These are phyloP conservation scores for Pseudopyricularia cyperi DNA, from an alignment of 2,329 filamentous ascomycete genomes.

Conservation along the genomic window DNA sequence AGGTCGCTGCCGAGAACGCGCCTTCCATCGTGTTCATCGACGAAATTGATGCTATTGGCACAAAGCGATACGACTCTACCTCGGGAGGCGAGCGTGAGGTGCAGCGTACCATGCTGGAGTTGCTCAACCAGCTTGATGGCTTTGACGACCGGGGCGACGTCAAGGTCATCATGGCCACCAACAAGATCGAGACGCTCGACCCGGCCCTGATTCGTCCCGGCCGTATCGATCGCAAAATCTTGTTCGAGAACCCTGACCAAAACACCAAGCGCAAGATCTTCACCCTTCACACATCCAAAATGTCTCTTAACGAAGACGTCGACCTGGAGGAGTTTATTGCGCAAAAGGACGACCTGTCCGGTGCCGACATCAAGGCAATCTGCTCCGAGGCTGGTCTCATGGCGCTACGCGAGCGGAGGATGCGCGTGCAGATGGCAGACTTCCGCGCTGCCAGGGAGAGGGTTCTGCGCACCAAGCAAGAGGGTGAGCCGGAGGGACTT, in stretches of 20 bases:
- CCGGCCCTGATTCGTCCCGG: conserved; percentile 92
- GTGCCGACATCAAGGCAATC: conserved; percentile 97
- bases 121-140: conserved; percentile 95
- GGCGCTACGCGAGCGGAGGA: conserved; percentile 85
- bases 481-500: conserved; percentile 94
- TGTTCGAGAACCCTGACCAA: conserved; percentile 58
- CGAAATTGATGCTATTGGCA: conserved; percentile 97
- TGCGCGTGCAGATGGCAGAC: conserved; percentile 98
- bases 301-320: conserved; percentile 93
- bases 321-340: conserved; percentile 97
- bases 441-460: conserved; percentile 86
- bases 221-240: conserved; percentile 96
- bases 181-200: conserved; percentile 98
- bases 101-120: conserved; percentile 95
- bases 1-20: conserved; percentile 89
- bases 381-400: conserved; percentile 94
- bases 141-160: conserved; percentile 98
- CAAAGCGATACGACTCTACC: conserved; percentile 95
- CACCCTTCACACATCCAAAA: conserved; percentile 94
- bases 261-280: conserved; percentile 98
- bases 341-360: conserved; percentile 94
- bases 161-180: conserved; percentile 99
- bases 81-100: conserved; percentile 96
- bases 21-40: conserved; percentile 98
- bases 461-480: conserved; percentile 95